Evolutionary conservation across 2,329 filamentous ascomycete genomes (phyloP).

Genomic region (Cylindrodendrum hubeiense): DNA sequence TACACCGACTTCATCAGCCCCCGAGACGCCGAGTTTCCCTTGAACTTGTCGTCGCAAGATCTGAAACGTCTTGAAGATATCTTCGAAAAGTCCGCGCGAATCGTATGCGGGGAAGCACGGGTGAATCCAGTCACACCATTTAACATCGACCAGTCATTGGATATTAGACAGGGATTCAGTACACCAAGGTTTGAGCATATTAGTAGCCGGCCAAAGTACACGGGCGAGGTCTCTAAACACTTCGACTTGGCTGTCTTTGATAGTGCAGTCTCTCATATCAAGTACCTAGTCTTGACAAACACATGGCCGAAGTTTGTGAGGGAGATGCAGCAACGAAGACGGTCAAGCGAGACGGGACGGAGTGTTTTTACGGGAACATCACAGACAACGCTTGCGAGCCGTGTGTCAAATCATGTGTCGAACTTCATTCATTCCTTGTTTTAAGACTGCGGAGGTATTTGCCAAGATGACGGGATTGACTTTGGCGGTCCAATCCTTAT

Average conservation of each 20-base stretch:
- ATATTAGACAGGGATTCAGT: conserved; percentile 17
- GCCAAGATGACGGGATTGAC: neutral
- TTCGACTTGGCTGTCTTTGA: conserved; percentile 70
- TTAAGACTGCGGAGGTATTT: neutral
- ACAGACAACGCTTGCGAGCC: conserved; percentile 4
- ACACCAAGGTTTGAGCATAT: neutral
- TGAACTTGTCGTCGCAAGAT: conserved; percentile 71
- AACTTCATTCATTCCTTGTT: conserved; percentile 3
- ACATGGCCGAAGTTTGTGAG: conserved; percentile 73
- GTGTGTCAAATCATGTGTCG: neutral
- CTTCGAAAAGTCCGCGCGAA: conserved; percentile 66
- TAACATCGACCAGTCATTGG: conserved; percentile 21
- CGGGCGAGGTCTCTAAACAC: conserved; percentile 57
- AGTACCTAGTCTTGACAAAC: conserved; percentile 76
- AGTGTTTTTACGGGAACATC: conserved; percentile 8
- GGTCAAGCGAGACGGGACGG: conserved; percentile 15
- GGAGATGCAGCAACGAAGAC: conserved; percentile 39
- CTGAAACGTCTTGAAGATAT: conserved; percentile 63
- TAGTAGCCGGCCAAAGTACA: conserved; percentile 40
- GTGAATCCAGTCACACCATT: conserved; percentile 57
- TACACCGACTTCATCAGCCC: conserved; percentile 72
- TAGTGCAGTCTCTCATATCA: conserved; percentile 69
- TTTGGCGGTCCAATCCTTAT: neutral
- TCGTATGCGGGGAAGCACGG: conserved; percentile 53
- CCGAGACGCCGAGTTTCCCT: conserved; percentile 71